phyloP scores from a whole-genome alignment of 2,329 filamentous ascomycete species.

The Cladorrhinum sp. region DNA sequence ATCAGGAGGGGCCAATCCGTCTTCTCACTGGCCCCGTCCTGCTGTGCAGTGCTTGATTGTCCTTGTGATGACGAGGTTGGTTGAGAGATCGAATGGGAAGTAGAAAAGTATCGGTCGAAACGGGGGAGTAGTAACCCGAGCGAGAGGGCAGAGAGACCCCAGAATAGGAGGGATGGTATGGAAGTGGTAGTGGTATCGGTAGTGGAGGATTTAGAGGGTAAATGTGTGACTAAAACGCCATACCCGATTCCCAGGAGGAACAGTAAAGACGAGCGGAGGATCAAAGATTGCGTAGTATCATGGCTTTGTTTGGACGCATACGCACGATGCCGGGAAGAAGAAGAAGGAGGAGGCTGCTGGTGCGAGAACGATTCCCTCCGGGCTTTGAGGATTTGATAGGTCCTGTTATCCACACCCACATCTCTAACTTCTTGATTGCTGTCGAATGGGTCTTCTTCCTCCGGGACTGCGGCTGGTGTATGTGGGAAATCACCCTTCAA shows the following conservation, averaged over 20 bases:
- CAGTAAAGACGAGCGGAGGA: constrained; percentile 60
- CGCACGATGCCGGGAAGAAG: neutral
- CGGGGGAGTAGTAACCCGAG: constrained; percentile 80
- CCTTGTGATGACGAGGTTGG: no score
- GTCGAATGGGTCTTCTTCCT: constrained; percentile 2
- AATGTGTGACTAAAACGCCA: constrained; percentile 73
- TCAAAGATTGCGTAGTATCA: constrained; percentile 44
- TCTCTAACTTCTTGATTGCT: constrained; percentile 11
- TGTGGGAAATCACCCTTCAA: constrained; percentile 1
- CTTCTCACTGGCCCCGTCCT: constrained; percentile 28
- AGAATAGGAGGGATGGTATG: constrained; percentile 69
- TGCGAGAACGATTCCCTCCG: neutral
- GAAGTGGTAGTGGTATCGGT: constrained; percentile 27
- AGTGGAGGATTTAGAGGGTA: constrained; percentile 63
- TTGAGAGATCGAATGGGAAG: neutral
- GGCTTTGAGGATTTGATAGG: constrained; percentile 1
- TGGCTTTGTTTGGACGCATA: neutral
- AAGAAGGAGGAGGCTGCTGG: neutral
- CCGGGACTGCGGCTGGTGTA: neutral
- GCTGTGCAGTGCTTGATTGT: neutral
- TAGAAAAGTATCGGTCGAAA: constrained; percentile 68
- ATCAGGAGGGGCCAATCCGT: constrained; percentile 71
- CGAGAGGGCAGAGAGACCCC: constrained; percentile 75
- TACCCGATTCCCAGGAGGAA: constrained; percentile 80
- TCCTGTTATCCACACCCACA: neutral